Base-by-base conservation (phyloP, 495 filamentous ascomycete genomes). In the Annulohypoxylon bovei region DNA sequence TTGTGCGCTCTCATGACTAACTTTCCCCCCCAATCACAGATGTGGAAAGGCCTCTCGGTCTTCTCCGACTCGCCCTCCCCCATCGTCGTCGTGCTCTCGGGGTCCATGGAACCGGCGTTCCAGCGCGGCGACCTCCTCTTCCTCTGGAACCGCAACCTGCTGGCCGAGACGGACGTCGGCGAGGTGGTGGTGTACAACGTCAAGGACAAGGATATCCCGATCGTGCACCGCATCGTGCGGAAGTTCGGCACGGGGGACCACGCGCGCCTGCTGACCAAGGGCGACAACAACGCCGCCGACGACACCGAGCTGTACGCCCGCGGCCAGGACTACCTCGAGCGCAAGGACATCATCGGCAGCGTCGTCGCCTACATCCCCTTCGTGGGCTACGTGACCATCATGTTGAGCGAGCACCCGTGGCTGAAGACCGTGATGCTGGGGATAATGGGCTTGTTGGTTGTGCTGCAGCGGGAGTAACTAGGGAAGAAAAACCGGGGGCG, bases 121-220 rank as follows among this genome's bases (percentile, higher is more conserved):
- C 94, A 98, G 76, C 86, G 95, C 63, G 95, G 95, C 35, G 95
- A 99, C 79, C 82, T 99, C 3, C 84, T 99, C 8, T 92, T 98
- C 73, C 82, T 99, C 9, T 98, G 95, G 94, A 98, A 98, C 78
- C 86, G 95, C 35, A 92, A 93, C 70, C 77, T 90, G 23, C 73
- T 84, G 67, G 65, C 81, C 76, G 88, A 92, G 70, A 91, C 89
- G 1, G 83, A 91, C 75, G 85, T 97, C 22, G 94, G 93, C 58
- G 94, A 97, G 80, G 83, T 97, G 23, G 94, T 98, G 54, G 95
- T 99, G 25, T 99, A 99, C 80, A 97, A 98, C 78, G 92, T 95
- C 9, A 83, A 85, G 79, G 91, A 90, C 40, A 97, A 97, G 80
- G 92, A 96, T 71, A 97, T 97, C 71, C 94, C 94, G 28, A 97